Base-by-base conservation (phyloP, 1,284 basidiomycete species). In the Chiua sp. region DNA sequence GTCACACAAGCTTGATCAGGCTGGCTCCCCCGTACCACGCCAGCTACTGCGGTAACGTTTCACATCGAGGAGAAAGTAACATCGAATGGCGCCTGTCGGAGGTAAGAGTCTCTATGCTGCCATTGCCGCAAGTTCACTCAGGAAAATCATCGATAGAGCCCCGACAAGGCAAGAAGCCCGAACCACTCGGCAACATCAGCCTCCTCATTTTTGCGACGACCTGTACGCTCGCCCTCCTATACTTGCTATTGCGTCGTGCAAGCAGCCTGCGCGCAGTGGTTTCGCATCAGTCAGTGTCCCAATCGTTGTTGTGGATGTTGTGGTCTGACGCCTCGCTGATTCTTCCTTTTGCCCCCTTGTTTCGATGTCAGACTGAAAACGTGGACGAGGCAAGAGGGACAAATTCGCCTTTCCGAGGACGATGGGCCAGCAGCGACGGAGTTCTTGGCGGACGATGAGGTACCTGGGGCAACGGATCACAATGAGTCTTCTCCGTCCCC, bases 401-500 rank as follows among this genome's bases (percentile, higher is more conserved):
- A 73, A 3, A 88, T 92, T 62, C 83, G 90, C 13, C 79, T 92
- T 30, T 90, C 88, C 46, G 79, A 84, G 66, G 90, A 92, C 63
- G 87, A 91, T 56, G 88, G 89, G 0, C 90, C 90, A 12, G 79
- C 89, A 23, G 82, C 87, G 10, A 77, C 79, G 16, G 85, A 86
- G 57, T 91, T 91, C 64, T 68, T 92, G 52, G 83, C 86, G 44
- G 80, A 83, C 49, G 86, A 88, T 55, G 87, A 88, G 12, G 75
- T 72, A 46, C 54, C 61, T 26, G 60, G 35, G 20, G 49, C 52
- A 22, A 51, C 50, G 1, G 79, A 80, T 57, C 72, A 72, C 52
- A 69, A 75, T 48, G 73, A 73, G 16, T 58, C 69, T 48, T 46
- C 65, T 35, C 53, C 42, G 42, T 20, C n/a, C 42, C 42, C 42